Conservation (phyloP, 192 early-diverging fungal species). For the Umbelopsis vinacea region DNA sequence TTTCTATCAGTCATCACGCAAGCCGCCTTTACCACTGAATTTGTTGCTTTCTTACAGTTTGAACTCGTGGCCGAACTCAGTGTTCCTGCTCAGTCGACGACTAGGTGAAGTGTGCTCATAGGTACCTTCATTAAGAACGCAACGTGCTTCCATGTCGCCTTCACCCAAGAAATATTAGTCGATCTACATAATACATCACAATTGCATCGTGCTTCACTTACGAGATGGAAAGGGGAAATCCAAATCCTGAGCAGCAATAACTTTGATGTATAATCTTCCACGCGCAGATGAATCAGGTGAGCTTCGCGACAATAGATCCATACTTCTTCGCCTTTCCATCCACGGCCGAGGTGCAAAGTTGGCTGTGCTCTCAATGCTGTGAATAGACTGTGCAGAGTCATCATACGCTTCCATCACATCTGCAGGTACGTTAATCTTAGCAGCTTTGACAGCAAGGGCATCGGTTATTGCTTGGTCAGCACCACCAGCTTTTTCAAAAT, state of each 20-base stretch:
- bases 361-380: slow-evolving; percentile 25
- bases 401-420: not conserved
- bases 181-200: not conserved
- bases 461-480: slow-evolving; percentile 11
- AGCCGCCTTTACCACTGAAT: not conserved
- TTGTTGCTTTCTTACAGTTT: slow-evolving; percentile 17
- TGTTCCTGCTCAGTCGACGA: slow-evolving; percentile 19
- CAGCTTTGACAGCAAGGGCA: not conserved
- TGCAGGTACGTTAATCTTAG: not conserved
- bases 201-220: not conserved
- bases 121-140: slow-evolving; percentile 29
- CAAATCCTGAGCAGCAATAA: slow-evolving; percentile 28
- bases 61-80: slow-evolving; percentile 33
- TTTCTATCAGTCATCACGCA: not conserved
- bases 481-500: slow-evolving; percentile 16
- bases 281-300: not conserved
- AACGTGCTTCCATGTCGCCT: slow-evolving; percentile 26
- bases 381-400: slow-evolving; percentile 1
- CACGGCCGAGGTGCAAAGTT: slow-evolving; percentile 14
- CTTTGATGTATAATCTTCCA: slow-evolving; percentile 26
- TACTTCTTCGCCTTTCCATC: slow-evolving; percentile 15
- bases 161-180: not conserved
- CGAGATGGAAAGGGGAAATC: slow-evolving; percentile 30
- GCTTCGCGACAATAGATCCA: not conserved
- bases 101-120: slow-evolving; percentile 10